A percentile compares a stretch with the other conserved stretches of the same genome.
Evolutionary conservation across 2,329 filamentous ascomycete genomes (phyloP).

Genomic region (Colletotrichum musae): DNA sequence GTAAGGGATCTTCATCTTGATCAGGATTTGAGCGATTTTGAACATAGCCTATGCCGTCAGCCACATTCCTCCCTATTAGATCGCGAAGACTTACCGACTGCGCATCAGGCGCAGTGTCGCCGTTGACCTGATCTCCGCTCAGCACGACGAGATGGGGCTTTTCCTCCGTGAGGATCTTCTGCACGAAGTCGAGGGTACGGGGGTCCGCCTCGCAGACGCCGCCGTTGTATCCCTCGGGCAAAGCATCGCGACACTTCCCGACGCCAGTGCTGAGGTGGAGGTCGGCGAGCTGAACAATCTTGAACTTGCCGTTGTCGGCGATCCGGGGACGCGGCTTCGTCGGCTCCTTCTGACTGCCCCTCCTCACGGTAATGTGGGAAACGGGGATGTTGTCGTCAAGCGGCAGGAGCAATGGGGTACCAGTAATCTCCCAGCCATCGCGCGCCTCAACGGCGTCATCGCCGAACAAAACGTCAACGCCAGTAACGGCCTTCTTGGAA

Average conservation of each 20-base stretch:
- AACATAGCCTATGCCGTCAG: constrained; percentile 78
- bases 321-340: constrained; percentile 83
- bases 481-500: constrained; percentile 81
- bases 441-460: constrained; percentile 93
- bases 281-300: constrained; percentile 97
- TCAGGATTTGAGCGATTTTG: constrained; percentile 89
- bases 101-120: constrained; percentile 90
- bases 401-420: constrained; percentile 80
- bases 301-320: constrained; percentile 91
- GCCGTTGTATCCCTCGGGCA: constrained; percentile 79
- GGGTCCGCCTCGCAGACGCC: constrained; percentile 92
- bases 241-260: constrained; percentile 87
- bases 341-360: constrained; percentile 75
- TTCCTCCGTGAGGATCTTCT: constrained; percentile 88
- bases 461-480: constrained; percentile 89
- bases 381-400: constrained; percentile 73
- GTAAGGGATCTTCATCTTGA: constrained; percentile 91
- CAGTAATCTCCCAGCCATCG: constrained; percentile 85
- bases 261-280: constrained; percentile 93
- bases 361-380: constrained; percentile 83
- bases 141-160: constrained; percentile 93
- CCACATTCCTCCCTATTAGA: not conserved
- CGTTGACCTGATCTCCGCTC: constrained; percentile 95
- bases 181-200: constrained; percentile 90
- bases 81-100: constrained; percentile 74